Conservation (phyloP, 768 basidiomycete species). For the Stropharia rugosoannulata region DNA sequence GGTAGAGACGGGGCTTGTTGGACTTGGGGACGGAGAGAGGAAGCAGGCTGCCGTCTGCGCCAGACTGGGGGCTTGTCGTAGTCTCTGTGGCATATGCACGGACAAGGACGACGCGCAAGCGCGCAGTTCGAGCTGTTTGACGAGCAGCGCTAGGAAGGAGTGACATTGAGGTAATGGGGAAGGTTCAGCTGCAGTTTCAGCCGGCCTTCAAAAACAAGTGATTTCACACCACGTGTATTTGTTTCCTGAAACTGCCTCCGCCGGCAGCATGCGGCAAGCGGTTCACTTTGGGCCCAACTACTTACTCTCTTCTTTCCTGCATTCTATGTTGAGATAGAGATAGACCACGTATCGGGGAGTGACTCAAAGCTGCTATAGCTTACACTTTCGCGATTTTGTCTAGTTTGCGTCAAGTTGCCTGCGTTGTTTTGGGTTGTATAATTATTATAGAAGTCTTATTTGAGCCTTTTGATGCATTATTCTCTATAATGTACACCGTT, state of each 20-base stretch:
- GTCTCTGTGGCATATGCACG: slow-evolving; percentile 47
- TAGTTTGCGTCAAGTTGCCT: too few species aligned
- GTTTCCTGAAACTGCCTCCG: not conserved
- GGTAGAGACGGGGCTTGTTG: slow-evolving; percentile 40
- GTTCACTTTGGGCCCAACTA: too few species aligned
- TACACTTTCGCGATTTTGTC: too few species aligned
- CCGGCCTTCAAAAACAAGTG: slow-evolving; percentile 9
- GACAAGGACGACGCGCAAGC: slow-evolving; percentile 24
- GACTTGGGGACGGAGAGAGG: slow-evolving; percentile 23
- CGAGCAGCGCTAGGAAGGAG: slow-evolving; percentile 17
- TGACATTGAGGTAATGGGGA: slow-evolving; percentile 16
- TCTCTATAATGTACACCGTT: too few species aligned
- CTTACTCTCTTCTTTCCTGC: too few species aligned
- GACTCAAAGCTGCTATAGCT: too few species aligned
- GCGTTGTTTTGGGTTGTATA: too few species aligned
- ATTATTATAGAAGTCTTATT: too few species aligned
- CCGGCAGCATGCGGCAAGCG: too few species aligned
- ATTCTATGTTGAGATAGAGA: too few species aligned
- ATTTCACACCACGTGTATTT: slow-evolving; percentile 13
- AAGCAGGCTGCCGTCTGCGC: slow-evolving; percentile 33
- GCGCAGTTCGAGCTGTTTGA: slow-evolving; percentile 11
- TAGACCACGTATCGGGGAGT: too few species aligned
- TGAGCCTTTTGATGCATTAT: too few species aligned
- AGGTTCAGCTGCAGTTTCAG: slow-evolving; percentile 1
- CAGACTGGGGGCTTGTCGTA: slow-evolving; percentile 24